Evolutionary conservation across 371 early-diverging fungal genomes (phyloP), one percentile per base, ranked within the genome.

Genomic region (Rhizopus arrhizus): DNA sequence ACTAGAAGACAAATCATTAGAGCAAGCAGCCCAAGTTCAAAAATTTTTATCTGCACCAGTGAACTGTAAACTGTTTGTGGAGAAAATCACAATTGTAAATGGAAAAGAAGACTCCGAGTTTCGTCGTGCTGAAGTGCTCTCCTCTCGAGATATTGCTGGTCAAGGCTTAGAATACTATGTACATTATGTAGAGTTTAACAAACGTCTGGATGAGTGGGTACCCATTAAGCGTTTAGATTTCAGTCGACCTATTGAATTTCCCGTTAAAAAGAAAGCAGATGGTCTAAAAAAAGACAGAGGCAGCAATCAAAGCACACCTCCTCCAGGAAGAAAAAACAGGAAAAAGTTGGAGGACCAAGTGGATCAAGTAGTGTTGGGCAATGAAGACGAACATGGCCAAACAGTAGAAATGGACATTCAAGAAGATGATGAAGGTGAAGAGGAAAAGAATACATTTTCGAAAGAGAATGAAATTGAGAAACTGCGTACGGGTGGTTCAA

Each of bases 131-230:
- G 99, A 99, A 64, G 86, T 99, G 13, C 82, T 99, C 10, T 92
- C 92, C 5, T 91, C 94, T 50, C 89, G 96, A 34, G 72, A 74
- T 13, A 63, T 80, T 9, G 59, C 73, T 11, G 73, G 70, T 8
- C 72, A 78, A 40, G 69, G 79, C n/a, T 64, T 81, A 13, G 90
- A 94, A 75, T 98, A 91, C 71, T 99, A 99, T 78, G 95, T 99
- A 2, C 99, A 99, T 73, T 99, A 98, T 73, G 86, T 92, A 4
- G 94, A 95, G 51, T 98, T 95, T 77, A 99, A 99, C 84, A 99
- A 98, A 74, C 92, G 99, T 46, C 81, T 99, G 56, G 99, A 99
- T 80, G 97, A 97, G 73, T 99, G 99, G 99, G 93, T 99, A 0
- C 51, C 85, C 0, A 83, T 85, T n/a, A 69, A 78, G 0, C 74